phyloP scores from a whole-genome alignment of 495 filamentous ascomycete species.

The Tricharina praecox region DNA sequence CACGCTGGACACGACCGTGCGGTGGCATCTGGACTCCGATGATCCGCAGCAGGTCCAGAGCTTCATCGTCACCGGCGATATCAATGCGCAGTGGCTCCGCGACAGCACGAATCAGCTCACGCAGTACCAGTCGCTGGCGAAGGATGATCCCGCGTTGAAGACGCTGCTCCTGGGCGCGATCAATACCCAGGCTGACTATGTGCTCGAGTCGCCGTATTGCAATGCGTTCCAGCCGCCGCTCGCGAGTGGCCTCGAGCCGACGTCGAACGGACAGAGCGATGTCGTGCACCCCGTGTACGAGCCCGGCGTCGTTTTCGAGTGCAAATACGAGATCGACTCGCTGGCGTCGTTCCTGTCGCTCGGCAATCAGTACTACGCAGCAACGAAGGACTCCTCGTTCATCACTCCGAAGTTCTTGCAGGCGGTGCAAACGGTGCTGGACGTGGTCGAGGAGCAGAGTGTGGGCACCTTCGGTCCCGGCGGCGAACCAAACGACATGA shows the following conservation, averaged over 20 bases:
- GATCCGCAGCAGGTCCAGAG: slow-evolving; percentile 42
- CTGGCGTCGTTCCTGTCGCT: slow-evolving; percentile 80
- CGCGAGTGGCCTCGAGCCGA: slow-evolving; percentile 51
- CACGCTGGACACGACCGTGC: slow-evolving; percentile 79
- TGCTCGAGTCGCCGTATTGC: slow-evolving; percentile 90
- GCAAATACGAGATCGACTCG: slow-evolving; percentile 97
- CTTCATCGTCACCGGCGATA: slow-evolving; percentile 98
- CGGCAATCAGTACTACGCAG: slow-evolving; percentile 66
- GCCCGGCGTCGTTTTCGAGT: slow-evolving; percentile 75
- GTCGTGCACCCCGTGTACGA: slow-evolving; percentile 75
- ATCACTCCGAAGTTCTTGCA: slow-evolving; percentile 62
- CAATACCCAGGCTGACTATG: slow-evolving; percentile 56
- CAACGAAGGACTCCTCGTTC: slow-evolving; percentile 61
- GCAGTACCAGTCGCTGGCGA: slow-evolving; percentile 73
- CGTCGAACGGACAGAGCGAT: slow-evolving; percentile 62
- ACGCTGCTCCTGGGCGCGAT: slow-evolving; percentile 83
- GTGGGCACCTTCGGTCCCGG: slow-evolving; percentile 56
- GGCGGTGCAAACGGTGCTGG: slow-evolving; percentile 57
- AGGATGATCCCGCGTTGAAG: slow-evolving; percentile 55
- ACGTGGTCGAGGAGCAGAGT: slow-evolving; percentile 60
- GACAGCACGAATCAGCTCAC: slow-evolving; percentile 92
- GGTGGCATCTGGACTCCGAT: slow-evolving; percentile 33
- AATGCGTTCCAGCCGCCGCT: slow-evolving; percentile 95
- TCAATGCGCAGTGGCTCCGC: slow-evolving; percentile 92
- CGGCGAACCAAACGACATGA: slow-evolving; percentile 44